Evolutionary conservation across 2,329 filamentous ascomycete species (phyloP).

Genomic region (Reticulascus tulasneorum): DNA sequence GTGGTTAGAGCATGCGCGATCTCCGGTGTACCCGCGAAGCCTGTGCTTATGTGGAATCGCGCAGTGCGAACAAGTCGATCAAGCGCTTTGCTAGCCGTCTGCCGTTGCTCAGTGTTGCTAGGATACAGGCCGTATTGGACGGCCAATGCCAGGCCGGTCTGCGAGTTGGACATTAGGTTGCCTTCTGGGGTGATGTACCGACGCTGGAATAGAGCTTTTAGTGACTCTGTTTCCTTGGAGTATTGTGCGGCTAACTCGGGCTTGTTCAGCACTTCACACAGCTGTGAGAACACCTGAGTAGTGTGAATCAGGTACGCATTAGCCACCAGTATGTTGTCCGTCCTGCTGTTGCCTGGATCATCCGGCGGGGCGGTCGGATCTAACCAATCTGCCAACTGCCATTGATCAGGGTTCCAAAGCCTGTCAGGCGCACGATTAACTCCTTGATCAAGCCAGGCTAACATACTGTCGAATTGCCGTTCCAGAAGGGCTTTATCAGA

Average conservation of each 20-base stretch:
- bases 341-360: constrained; percentile 7
- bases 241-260: background rate
- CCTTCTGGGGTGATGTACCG: constrained; percentile 10
- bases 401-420: constrained; percentile 9
- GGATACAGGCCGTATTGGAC: constrained; percentile 10
- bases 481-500: constrained; percentile 5
- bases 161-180: constrained; percentile 7
- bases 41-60: constrained; percentile 8
- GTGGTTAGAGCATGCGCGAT: constrained; percentile 10
- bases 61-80: constrained; percentile 7
- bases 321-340: constrained; percentile 5
- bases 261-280: constrained; percentile 3
- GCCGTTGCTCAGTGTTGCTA: background rate
- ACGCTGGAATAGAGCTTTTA: constrained; percentile 3
- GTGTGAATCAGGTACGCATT: constrained; percentile 8
- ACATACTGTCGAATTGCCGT: constrained; percentile 7
- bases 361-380: constrained; percentile 9
- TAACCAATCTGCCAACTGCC: constrained; percentile 10
- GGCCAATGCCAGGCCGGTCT: constrained; percentile 7
- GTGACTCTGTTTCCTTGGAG: background rate
- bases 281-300: constrained; percentile 1
- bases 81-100: constrained; percentile 4
- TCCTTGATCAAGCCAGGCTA: constrained; percentile 7
- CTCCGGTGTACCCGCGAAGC: constrained; percentile 7
- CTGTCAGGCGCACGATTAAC: constrained; percentile 8